These are phyloP conservation scores for Cyclocybe cylindracea DNA, from an alignment of 768 basidiomycete genomes.

Conservation along the genomic window DNA sequence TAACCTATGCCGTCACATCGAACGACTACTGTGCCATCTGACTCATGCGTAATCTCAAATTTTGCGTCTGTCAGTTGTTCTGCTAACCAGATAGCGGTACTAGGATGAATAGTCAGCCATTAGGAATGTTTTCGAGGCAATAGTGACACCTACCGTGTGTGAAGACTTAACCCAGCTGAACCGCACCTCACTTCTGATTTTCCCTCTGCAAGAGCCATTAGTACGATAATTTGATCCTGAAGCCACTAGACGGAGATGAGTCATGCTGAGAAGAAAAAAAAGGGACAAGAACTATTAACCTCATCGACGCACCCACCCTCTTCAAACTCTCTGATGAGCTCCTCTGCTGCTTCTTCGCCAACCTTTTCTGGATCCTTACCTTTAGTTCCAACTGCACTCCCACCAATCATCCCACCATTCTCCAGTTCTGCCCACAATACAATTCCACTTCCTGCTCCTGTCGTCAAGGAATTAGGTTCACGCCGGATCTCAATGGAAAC, in stretches of 20 bases:
- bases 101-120: conserved; percentile 15
- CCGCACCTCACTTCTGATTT: conserved; percentile 56
- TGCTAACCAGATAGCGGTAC: conserved; percentile 74
- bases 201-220: conserved; percentile 73
- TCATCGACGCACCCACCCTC: conserved; percentile 79
- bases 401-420: conserved; percentile 66
- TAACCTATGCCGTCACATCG: conserved; percentile 70
- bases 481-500: conserved; percentile 42
- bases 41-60: conserved; percentile 54
- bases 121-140: background rate
- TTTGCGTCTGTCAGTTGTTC: conserved; percentile 67
- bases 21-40: conserved; percentile 42
- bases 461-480: conserved; percentile 44
- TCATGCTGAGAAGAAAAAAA: background rate
- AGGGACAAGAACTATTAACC: conserved; percentile 29
- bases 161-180: conserved; percentile 59
- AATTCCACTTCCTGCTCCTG: conserved; percentile 72
- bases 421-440: conserved; percentile 76
- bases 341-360: conserved; percentile 62
- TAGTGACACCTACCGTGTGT: conserved; percentile 58
- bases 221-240: conserved; percentile 79
- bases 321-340: conserved; percentile 55
- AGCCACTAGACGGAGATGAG: conserved; percentile 31
- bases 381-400: conserved; percentile 64
- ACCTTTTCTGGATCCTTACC: conserved; percentile 44